Evolutionary conservation across 306 rosid genomes (phyloP).

Genomic region (Vigna angularis): DNA sequence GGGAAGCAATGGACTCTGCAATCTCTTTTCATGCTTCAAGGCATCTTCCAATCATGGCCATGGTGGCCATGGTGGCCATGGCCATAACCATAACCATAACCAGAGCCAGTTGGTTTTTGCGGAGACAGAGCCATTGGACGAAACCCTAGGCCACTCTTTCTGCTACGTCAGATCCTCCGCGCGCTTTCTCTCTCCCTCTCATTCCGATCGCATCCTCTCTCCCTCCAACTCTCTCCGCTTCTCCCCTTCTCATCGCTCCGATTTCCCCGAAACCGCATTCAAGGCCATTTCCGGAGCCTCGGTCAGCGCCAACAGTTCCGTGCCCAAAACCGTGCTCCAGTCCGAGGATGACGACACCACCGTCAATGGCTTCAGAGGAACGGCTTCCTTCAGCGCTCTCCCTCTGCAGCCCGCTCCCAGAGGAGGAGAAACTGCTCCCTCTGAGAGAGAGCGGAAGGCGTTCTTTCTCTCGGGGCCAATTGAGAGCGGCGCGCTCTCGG

Average conservation of each 20-base stretch:
- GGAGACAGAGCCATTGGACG: constrained; percentile 67
- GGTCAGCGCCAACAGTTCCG: constrained; percentile 82
- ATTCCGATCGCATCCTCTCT: constrained; percentile 79
- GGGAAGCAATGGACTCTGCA: constrained; percentile 80
- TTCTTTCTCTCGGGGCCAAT: constrained; percentile 92
- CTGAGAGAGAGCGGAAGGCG: constrained; percentile 73
- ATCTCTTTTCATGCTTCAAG: constrained; percentile 71
- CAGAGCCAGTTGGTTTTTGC: constrained; percentile 62
- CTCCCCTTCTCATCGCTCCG: constrained; percentile 78
- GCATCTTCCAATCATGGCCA: constrained; percentile 32
- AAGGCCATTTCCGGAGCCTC: constrained; percentile 89
- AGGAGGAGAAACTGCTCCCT: constrained; percentile 41
- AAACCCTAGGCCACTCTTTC: constrained; percentile 98
- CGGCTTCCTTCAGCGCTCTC: constrained; percentile 76
- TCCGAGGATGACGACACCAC: constrained; percentile 55
- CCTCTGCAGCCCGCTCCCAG: constrained; percentile 84
- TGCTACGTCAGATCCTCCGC: constrained; percentile 82
- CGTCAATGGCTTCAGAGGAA: constrained; percentile 76
- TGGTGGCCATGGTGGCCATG: not conserved
- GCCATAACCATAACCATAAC: constrained; percentile 40
- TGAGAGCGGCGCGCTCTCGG: constrained; percentile 85
- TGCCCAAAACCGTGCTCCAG: constrained; percentile 77
- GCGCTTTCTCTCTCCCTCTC: constrained; percentile 85
- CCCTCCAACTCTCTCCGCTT: constrained; percentile 85
- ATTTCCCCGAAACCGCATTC: constrained; percentile 68